Evolutionary conservation across 1,284 basidiomycete genomes (phyloP), one percentile per base, ranked within the genome.

Genomic region (Ceratobasidium sp.): DNA sequence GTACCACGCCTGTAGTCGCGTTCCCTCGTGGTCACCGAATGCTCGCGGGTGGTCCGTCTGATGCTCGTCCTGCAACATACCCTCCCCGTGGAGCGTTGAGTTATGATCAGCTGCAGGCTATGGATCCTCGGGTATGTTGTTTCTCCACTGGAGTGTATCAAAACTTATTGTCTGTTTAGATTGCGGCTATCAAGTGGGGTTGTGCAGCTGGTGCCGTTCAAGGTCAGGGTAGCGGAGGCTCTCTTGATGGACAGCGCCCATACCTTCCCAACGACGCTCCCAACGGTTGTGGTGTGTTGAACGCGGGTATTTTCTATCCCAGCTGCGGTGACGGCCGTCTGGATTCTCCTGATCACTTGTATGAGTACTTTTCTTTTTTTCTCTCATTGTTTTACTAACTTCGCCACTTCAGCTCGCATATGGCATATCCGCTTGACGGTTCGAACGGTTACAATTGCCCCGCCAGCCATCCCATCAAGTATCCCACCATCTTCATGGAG

Each of bases 191-290:
- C 57, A 72, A 51, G 24, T 72, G 56, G 56, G 69, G 69, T 11
- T 72, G 69, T 47, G 48, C 69, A 1, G 69, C 69, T 8, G 69
- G 69, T 14, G 69, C 69, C n/a, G 69, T 72, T 50, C 69, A 72
- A 27, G 69, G 69, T 17, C 44, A 72, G 36, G 69, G 69, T 4
- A 72, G 33, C 48, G 69, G 57, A 19, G 69, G 69, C 27, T 72
- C 69, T n/a, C 11, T 72, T 19, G 24, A 22, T 22, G 69, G 69
- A n/a, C 69, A 72, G 69, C 41, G 69, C 5, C 69, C 69, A 15
- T 72, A 72, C 22, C 45, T 72, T 11, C 69, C 69, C 19, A 72
- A 72, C 15, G 69, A 72, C 27, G 69, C 69, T 14, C 69, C 56
- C 1, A 62, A 50, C 31, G 69, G 69, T 0, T 72, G 69, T 36